These are phyloP conservation scores for Zymoseptoria tritici DNA, from an alignment of 2,329 filamentous ascomycete genomes.

Conservation along the genomic window DNA sequence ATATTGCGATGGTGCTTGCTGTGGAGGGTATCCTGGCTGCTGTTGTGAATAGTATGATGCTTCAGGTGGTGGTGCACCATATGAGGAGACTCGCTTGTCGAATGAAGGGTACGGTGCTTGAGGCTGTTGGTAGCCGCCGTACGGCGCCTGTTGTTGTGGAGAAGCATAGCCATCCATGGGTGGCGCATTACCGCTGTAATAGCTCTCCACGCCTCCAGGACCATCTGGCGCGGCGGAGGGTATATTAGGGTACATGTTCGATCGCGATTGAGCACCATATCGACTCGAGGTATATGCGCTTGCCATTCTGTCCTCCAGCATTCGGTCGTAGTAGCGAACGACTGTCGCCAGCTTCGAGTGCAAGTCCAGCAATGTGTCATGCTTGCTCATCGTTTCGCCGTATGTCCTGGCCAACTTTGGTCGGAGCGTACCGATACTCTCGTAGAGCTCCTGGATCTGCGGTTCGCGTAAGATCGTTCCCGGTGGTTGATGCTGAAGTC, in stretches of 20 bases:
- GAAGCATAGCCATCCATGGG: slow-evolving; percentile 39
- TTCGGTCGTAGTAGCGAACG: slow-evolving; percentile 93
- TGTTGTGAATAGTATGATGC: slow-evolving; percentile 24
- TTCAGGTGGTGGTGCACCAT: slow-evolving; percentile 24
- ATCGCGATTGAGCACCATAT: slow-evolving; percentile 38
- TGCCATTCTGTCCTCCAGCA: slow-evolving; percentile 91
- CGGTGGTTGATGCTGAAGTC: slow-evolving; percentile 87
- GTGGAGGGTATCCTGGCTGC: slow-evolving; percentile 29
- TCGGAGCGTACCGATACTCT: slow-evolving; percentile 86
- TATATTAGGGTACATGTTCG: slow-evolving; percentile 64
- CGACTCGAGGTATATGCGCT: slow-evolving; percentile 80
- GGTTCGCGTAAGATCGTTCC: slow-evolving; percentile 95
- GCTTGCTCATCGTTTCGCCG: slow-evolving; percentile 99
- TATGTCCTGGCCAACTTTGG: slow-evolving; percentile 93
- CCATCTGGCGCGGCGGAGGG: slow-evolving; percentile 44
- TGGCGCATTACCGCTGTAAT: slow-evolving; percentile 63
- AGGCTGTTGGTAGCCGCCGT: slow-evolving; percentile 39
- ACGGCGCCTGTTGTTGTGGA: slow-evolving; percentile 42
- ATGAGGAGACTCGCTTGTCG: slow-evolving; percentile 22
- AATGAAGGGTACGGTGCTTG: slow-evolving; percentile 29
- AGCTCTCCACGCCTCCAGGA: slow-evolving; percentile 61
- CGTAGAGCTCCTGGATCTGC: slow-evolving; percentile 96
- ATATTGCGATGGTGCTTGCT: slow-evolving; percentile 26
- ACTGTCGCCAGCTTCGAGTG: slow-evolving; percentile 94
- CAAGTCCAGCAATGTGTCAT: slow-evolving; percentile 87